phyloP scores from a whole-genome alignment of 495 filamentous ascomycete genomes.

The Aspergillus egyptiacus region DNA sequence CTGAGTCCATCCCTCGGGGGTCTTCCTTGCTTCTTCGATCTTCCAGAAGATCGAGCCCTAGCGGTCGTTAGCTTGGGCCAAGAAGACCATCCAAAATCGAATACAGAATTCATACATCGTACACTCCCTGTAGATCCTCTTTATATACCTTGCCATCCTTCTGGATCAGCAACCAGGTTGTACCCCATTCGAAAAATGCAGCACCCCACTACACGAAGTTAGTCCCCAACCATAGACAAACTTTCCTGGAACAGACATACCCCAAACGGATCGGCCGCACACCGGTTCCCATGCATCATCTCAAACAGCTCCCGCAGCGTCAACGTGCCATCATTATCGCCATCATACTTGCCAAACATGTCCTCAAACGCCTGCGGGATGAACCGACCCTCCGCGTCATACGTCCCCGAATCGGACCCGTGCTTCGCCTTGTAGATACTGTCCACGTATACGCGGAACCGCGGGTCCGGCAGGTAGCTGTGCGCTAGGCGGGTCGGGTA shows the following conservation, averaged over 20 bases:
- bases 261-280: slow-evolving; percentile 42
- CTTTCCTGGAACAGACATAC: slow-evolving; percentile 12
- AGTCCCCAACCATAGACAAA: not conserved
- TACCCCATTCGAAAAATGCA: slow-evolving; percentile 33
- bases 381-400: slow-evolving; percentile 51
- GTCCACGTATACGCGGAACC: slow-evolving; percentile 46
- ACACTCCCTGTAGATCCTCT: slow-evolving; percentile 39
- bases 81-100: not conserved
- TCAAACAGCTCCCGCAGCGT: slow-evolving; percentile 24
- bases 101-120: slow-evolving; percentile 27
- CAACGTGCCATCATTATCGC: slow-evolving; percentile 27
- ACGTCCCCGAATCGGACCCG: slow-evolving; percentile 48
- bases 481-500: slow-evolving; percentile 41
- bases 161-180: slow-evolving; percentile 45
- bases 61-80: not conserved
- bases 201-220: slow-evolving; percentile 1
- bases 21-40: slow-evolving; percentile 12
- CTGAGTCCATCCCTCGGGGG: slow-evolving; percentile 11
- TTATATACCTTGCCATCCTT: slow-evolving; percentile 41
- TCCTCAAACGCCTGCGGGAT: slow-evolving; percentile 52
- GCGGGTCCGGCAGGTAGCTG: slow-evolving; percentile 37
- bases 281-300: slow-evolving; percentile 37
- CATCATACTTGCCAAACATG: slow-evolving; percentile 50
- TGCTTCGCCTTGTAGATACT: slow-evolving; percentile 54
- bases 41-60: slow-evolving; percentile 24